Base-by-base conservation (phyloP, 2,329 filamentous ascomycete genomes). In the Aureobasidium sp. region DNA sequence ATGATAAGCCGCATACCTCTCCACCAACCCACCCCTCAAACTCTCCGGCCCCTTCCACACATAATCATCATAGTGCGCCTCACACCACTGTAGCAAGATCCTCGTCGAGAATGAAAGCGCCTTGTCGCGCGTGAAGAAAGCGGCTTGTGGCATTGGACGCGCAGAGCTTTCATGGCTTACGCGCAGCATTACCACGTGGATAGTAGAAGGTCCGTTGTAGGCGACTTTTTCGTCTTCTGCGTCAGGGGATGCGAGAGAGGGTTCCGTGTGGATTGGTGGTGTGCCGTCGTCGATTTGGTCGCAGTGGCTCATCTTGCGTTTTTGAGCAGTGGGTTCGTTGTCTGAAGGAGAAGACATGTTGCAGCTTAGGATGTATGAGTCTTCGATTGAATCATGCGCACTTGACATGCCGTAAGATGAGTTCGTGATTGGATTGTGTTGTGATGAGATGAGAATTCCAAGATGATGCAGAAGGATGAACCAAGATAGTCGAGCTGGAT, bases 41-140 rank as follows among this genome's bases (percentile, higher is more conserved):
- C 6, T 21, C n/a, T 47, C 33, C 21, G 55, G 43, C 17, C 55
- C 55, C 13, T 49, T 37, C 55, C 55, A 58, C 8, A 49, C 5
- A 21, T 38, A 58, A 29, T 49, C 43, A 8, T 38, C 31, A 31
- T 47, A 49, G 33, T 58, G 55, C 4, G 42, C 43, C 1, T 58
- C 43, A 25, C 55, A 58, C 31, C 37, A 58, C 43, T 58, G 55
- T n/a, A 58, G 17, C 21, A 58, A 33, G 17, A 58, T 40, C 9
- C 33, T 40, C 2, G 6, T 17, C 1, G 55, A 35, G 17, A 58
- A 58, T 4, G 43, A 17, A 2, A 47, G 55, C 6, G 55, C 55
- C 17, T 21, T 58, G 43, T 49, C n/a, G 17, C 15, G 43, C 6
- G 6, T 19, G 23, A 58, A 58, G 17, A 58, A 58, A 4, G 55